Base-by-base conservation (phyloP, 2,329 filamentous ascomycete genomes). In the Sporothrix mexicana region DNA sequence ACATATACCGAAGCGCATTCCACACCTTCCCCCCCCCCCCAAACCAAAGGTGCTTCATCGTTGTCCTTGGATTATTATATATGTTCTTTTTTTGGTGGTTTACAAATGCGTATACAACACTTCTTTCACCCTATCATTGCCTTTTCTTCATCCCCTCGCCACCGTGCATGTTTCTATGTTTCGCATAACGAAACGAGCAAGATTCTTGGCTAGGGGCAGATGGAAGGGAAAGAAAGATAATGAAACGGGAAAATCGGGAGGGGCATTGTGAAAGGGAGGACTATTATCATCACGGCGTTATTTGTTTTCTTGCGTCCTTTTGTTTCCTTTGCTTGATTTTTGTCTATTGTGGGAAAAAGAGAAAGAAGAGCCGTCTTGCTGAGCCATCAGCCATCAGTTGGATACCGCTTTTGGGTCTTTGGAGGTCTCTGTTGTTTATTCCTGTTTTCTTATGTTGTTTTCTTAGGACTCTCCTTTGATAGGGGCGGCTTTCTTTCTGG, bases 221-320 rank as follows among this genome's bases (percentile, higher is more conserved):
- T 7, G 49, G 15, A 51, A 1, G 9, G 17, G 51, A 17, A 20
- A 9, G 20, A 23, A 20, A 5, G 20, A 55, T 55, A 23, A 23
- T 55, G 51, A 55, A 20, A 12, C 4, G 51, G 20, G n/a, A 25
- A 25, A 25, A 25, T 8, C 8, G 23, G 20, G 5, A 25, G 20
- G 51, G 15, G 6, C n/a, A 2, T 17, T 25, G 51, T 55, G 51
- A 23, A 55, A 25, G 47, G 20, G 62, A n/a, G 59, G 41, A 57
- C 30, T 4, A 36, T 36, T n/a, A 51, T 30, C 59, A 71, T 64
- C n/a, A 55, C 41, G 70, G 70, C 70, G 70, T 71, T 71, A 43
- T 66, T 57, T 20, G 59, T 59, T 47, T 51, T 36, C 30, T 36
- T 36, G 70, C 70, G 70, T 71, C 66, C 17, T 66, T 45, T 36